These are phyloP conservation scores for Marasmius sp. DNA, from an alignment of 1,284 basidiomycete species.

Conservation along the genomic window DNA sequence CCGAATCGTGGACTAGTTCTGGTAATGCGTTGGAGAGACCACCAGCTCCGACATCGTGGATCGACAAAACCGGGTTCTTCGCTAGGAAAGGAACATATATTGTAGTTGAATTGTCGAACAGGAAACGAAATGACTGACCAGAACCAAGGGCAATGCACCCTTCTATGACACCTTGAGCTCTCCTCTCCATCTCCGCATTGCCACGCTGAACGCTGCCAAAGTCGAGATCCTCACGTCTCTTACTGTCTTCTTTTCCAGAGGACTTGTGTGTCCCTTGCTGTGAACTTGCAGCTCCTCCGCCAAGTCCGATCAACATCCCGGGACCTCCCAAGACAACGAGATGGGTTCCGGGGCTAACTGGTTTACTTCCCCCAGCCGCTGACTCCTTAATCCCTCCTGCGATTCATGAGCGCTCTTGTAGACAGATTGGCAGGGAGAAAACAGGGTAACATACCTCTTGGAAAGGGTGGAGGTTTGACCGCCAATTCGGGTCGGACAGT, in stretches of 20 bases:
- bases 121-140: not conserved
- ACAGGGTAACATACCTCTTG: slow-evolving; percentile 62
- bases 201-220: slow-evolving; percentile 98
- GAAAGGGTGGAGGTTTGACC: slow-evolving; percentile 71
- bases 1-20: slow-evolving; percentile 95
- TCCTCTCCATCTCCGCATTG: slow-evolving; percentile 97
- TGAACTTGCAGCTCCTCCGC: slow-evolving; percentile 94
- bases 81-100: slow-evolving; percentile 14
- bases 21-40: slow-evolving; percentile 96
- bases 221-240: slow-evolving; percentile 89
- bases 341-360: not conserved
- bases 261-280: slow-evolving; percentile 36
- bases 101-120: no score
- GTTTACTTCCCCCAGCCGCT: not conserved
- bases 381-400: not conserved
- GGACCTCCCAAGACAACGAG: slow-evolving; percentile 97
- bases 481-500: slow-evolving; percentile 87
- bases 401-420: not conserved
- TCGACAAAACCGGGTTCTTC: slow-evolving; percentile 87
- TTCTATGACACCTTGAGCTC: slow-evolving; percentile 98
- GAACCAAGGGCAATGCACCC: slow-evolving; percentile 72
- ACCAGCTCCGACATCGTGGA: slow-evolving; percentile 98
- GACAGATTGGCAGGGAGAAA: not conserved
- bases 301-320: slow-evolving; percentile 94
- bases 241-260: slow-evolving; percentile 32